A percentile compares a stretch with the other conserved stretches of the same genome.
phyloP scores from a whole-genome alignment of 352 stramenopile species.

The Phytophthora aleatoria region DNA sequence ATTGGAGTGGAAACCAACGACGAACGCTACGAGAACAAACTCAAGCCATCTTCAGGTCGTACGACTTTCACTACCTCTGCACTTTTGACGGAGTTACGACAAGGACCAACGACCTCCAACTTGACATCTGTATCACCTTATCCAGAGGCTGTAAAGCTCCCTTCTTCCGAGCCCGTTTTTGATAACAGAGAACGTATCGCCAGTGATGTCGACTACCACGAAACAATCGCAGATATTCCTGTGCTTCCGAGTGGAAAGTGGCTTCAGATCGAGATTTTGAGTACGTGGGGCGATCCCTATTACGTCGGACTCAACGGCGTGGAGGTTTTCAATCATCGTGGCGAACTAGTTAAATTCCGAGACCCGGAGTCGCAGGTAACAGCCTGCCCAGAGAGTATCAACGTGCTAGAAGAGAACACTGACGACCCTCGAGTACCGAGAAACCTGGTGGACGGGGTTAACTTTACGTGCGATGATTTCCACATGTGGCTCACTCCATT shows the following conservation, averaged over 20 bases:
- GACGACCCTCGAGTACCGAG: constrained; percentile 71
- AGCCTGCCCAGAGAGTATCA: constrained; percentile 83
- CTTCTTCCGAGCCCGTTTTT: neutral
- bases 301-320: constrained; percentile 92
- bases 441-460: constrained; percentile 87
- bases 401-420: constrained; percentile 88
- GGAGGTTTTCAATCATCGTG: constrained; percentile 84
- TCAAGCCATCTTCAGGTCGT: neutral
- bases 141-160: constrained; percentile 2
- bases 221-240: constrained; percentile 43
- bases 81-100: constrained; percentile 25
- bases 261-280: constrained; percentile 80
- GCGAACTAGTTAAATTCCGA: constrained; percentile 55
- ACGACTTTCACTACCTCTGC: constrained; percentile 27
- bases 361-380: constrained; percentile 56
- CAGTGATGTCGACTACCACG: neutral
- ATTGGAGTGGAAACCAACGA: neutral
- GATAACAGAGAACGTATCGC: neutral
- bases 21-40: constrained; percentile 5
- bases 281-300: constrained; percentile 89
- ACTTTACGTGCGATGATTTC: constrained; percentile 90
- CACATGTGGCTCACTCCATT: constrained; percentile 92
- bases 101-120: constrained; percentile 7
- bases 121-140: neutral
- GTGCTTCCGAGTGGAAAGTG: constrained; percentile 63